Evolutionary conservation across 2,329 filamentous ascomycete species (phyloP).

Genomic region (Talaromyces sp.): DNA sequence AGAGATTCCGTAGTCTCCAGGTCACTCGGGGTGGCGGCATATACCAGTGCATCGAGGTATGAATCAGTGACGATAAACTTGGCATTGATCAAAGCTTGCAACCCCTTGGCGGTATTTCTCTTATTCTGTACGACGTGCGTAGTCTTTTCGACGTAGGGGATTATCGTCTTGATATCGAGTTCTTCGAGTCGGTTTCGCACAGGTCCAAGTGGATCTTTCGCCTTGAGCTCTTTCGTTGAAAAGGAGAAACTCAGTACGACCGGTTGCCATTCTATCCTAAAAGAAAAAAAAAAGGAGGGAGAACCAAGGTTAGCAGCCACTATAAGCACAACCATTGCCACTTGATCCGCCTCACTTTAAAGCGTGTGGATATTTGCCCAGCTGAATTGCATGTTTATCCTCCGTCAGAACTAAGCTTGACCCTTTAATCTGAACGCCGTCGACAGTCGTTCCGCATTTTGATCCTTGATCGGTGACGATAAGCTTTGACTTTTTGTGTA

Average conservation of each 20-base stretch:
- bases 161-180: conserved; percentile 81
- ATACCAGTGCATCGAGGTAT: conserved; percentile 69
- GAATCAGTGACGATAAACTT: conserved; percentile 69
- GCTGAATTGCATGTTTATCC: conserved; percentile 61
- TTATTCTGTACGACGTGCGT: conserved; percentile 88
- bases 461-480: conserved; percentile 76
- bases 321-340: neutral
- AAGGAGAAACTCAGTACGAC: conserved; percentile 79
- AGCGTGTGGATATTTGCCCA: conserved; percentile 65
- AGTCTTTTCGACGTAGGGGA: conserved; percentile 68
- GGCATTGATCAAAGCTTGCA: conserved; percentile 81
- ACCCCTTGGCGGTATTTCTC: conserved; percentile 79
- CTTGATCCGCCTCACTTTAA: conserved; percentile 34
- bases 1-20: conserved; percentile 50
- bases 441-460: conserved; percentile 76
- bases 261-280: conserved; percentile 72
- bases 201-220: conserved; percentile 57
- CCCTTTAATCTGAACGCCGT: conserved; percentile 67
- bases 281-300: neutral
- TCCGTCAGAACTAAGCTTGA: conserved; percentile 55
- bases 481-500: conserved; percentile 64
- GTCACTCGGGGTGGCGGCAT: conserved; percentile 53
- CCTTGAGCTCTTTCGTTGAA: conserved; percentile 65
- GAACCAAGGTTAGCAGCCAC: neutral
- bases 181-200: conserved; percentile 68